Evolutionary conservation across 257 asterid genomes (phyloP), one percentile per base, ranked within the genome.

Genomic region (Capsicum chinense): DNA sequence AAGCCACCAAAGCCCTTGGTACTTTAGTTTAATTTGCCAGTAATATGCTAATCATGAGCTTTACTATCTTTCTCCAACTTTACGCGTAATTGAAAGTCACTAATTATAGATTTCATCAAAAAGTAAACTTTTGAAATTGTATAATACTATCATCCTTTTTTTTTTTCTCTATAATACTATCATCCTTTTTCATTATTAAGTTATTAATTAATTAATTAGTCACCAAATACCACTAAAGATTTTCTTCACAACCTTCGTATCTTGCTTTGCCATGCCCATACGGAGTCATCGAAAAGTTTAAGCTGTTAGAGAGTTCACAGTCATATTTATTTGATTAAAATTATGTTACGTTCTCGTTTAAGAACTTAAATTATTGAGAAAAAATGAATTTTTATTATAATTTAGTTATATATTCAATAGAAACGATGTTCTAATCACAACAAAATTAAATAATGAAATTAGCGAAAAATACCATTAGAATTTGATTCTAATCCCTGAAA

Each of bases 41-140:
- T 17, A 33, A 59, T 59, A 59, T 59, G 78, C 52, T 68, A 39
- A 68, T 69, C 19, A 15, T 39, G 79, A 39, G 14, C 37, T 67
- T 67, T 37, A 12, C 79, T 26, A 26, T 26, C 33, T 26, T 82
- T 83, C 86, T 84, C n/a, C 50, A 84, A 71, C 83, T 68, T 83
- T 90, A 86, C 93, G 95, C 97, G 89, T 91, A 89, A 88, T 89
- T 83, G 16, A 88, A 83, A 47, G 0, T 47, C 16, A 47, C 86
- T 87, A 87, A 89, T 90, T 86, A 88, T 86, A 87, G 62, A 86
- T 76, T 86, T 87, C 86, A 83, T 85, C 52, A 26, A 84, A 73
- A 70, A 48, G 10, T 39, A 73, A 73, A 48, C 56, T 50, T 73
- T 73, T 19, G 5, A 2, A 1, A 3, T 6, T 73, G 39, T 73